Evolutionary conservation across 768 basidiomycete species (phyloP).

Genomic region (Pleurotus sapidus): DNA sequence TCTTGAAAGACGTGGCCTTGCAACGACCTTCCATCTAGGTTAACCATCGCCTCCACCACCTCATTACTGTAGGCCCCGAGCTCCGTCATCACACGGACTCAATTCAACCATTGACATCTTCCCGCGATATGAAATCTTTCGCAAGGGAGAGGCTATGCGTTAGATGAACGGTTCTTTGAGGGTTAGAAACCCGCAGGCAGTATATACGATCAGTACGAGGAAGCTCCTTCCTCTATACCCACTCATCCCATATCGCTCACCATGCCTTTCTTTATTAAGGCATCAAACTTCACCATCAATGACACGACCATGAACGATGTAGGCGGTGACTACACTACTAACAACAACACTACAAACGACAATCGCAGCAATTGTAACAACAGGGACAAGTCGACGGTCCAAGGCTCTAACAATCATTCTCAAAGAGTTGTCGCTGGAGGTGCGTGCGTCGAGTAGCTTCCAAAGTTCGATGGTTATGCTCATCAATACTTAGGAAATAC

Average conservation of each 20-base stretch:
- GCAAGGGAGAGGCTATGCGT: too few relatives aligned
- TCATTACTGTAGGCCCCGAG: too few relatives aligned
- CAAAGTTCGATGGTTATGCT: not conserved
- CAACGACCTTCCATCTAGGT: too few relatives aligned
- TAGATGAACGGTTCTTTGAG: too few relatives aligned
- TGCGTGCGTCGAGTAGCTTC: not conserved
- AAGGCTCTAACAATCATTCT: not conserved
- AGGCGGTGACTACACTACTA: not conserved
- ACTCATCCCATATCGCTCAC: not conserved
- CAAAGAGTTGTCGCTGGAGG: not conserved
- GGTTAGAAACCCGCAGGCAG: too few relatives aligned
- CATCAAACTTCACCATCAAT: not conserved
- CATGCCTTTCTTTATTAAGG: not conserved
- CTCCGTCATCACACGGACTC: too few relatives aligned
- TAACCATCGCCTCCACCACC: too few relatives aligned
- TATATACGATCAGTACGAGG: not conserved
- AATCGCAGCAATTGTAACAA: not conserved
- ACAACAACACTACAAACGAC: not conserved
- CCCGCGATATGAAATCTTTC: too few relatives aligned
- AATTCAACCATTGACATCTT: too few relatives aligned
- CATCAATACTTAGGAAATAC: not conserved
- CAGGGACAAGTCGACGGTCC: not conserved
- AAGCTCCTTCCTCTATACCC: not conserved
- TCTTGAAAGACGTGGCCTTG: too few relatives aligned
- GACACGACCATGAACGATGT: not conserved